These are phyloP conservation scores for Pelargonium nanum DNA, from an alignment of 345 rosid genomes.

Conservation along the genomic window DNA sequence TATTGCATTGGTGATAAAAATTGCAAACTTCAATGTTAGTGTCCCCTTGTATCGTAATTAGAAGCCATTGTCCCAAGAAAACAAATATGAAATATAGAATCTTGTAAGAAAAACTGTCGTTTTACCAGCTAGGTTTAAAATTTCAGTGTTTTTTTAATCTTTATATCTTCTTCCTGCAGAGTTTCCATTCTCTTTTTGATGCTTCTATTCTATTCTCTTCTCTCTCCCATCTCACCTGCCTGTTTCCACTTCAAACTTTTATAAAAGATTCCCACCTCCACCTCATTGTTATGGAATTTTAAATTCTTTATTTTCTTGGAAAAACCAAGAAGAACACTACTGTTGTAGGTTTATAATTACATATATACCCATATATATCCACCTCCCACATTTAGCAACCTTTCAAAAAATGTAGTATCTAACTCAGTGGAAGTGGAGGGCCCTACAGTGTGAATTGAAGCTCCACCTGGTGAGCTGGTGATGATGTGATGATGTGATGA, in stretches of 20 bases:
- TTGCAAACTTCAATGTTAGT: slow-evolving; percentile 42
- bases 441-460: no score
- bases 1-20: background rate
- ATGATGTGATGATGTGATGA: no score
- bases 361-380: no score
- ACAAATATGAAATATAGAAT: background rate
- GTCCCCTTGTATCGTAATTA: slow-evolving; percentile 22
- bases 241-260: slow-evolving; percentile 23
- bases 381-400: no score
- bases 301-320: background rate
- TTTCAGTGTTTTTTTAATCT: slow-evolving; percentile 30
- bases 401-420: no score
- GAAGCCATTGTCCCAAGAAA: slow-evolving; percentile 22
- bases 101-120: slow-evolving; percentile 1
- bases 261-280: slow-evolving; percentile 18
- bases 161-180: no score
- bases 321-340: no score
- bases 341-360: no score
- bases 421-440: background rate
- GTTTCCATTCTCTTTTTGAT: background rate
- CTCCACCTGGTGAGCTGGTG: no score
- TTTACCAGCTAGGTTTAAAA: slow-evolving; percentile 14
- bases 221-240: no score
- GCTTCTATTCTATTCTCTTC: slow-evolving; percentile 7
- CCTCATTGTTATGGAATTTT: background rate